Base-by-base conservation (phyloP, 345 rosid genomes). In the Linum trigynum region DNA sequence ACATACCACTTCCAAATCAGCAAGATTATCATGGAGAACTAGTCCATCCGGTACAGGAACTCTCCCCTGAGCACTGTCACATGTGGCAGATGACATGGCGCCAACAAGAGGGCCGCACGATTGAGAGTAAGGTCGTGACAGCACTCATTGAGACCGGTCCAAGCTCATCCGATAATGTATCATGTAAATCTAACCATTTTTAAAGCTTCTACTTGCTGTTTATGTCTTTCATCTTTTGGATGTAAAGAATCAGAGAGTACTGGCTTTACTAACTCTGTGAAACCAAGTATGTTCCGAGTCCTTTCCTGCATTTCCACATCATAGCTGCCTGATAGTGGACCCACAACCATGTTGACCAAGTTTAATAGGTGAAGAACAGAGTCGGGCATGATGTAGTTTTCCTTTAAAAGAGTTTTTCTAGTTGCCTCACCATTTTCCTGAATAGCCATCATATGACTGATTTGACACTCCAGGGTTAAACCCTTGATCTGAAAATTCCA, bases 221-320 rank as follows among this genome's bases (percentile, higher is more conserved):
- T 67, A 3, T 38, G 50, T 62, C 59, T 69, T 48, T 40, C 67
- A 70, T 80, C 75, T 64, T 71, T 74, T 7, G 62, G 66, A 38
- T 61, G 63, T 0, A 41, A 62, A 51, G 23, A 53, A 70, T 53
- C 63, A 16, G 70, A 40, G 58, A 85, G 61, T 64, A 80, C 80
- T 68, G 74, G 77, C 72, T 81, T 81, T 64, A 86, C 69, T 77
- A 87, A 67, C 67, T 82, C 88, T 36, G 82, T 64, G 61, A 91
- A 78, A 61, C 95, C 96, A 59, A 94, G 77, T 56, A 84, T 68
- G 71, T 91, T 90, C 65, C 77, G 71, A 40, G 84, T 79, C 77
- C 95, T 87, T 86, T 91, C 99, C 68, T 84, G 83, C 43, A 88
- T 80, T 76, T 94, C 97, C 48, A 90, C 95, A 67, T 91, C 91